Evolutionary conservation across 805 yeast genomes (phyloP).

Genomic region (Ogataea glucozyma): DNA sequence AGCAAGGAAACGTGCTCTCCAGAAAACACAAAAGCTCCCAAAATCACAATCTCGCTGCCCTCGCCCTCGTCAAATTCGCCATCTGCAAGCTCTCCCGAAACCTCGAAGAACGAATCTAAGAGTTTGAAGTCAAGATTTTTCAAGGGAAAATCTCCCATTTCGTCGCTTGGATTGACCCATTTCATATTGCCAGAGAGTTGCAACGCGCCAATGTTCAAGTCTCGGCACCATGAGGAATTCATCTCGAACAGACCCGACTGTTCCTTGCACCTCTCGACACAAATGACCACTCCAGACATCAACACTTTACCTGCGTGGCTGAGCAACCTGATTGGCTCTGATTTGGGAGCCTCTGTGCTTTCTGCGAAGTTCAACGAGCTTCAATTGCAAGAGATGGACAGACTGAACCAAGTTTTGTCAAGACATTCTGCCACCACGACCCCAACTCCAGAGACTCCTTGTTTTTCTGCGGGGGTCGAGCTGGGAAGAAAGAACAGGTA

Average conservation of each 20-base stretch:
- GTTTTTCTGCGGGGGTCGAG: constrained; percentile 75
- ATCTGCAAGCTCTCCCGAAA: constrained; percentile 14
- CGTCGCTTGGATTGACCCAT: constrained; percentile 47
- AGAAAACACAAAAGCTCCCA: constrained; percentile 13
- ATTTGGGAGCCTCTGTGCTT: constrained; percentile 39
- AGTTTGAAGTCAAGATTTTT: constrained; percentile 11
- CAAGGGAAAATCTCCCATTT: constrained; percentile 18
- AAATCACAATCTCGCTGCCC: constrained; percentile 20
- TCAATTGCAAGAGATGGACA: constrained; percentile 67
- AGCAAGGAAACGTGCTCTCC: constrained; percentile 16
- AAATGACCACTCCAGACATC: constrained; percentile 22
- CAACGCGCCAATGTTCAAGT: constrained; percentile 45
- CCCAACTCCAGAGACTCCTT: constrained; percentile 37
- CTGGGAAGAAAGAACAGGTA: constrained; percentile 81
- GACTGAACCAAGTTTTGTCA: constrained; percentile 53
- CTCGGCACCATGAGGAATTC: constrained; percentile 56
- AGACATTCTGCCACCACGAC: constrained; percentile 24
- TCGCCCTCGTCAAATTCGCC: constrained; percentile 28
- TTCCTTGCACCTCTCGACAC: constrained; percentile 28
- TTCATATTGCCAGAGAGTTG: constrained; percentile 52
- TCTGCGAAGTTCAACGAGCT: constrained; percentile 61
- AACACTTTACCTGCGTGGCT: constrained; percentile 58
- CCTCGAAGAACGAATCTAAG: background rate
- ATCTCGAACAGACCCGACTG: constrained; percentile 30
- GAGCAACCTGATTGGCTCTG: constrained; percentile 35